These are phyloP conservation scores for Pythium coloratum DNA, from an alignment of 352 stramenopile species.

Conservation along the genomic window DNA sequence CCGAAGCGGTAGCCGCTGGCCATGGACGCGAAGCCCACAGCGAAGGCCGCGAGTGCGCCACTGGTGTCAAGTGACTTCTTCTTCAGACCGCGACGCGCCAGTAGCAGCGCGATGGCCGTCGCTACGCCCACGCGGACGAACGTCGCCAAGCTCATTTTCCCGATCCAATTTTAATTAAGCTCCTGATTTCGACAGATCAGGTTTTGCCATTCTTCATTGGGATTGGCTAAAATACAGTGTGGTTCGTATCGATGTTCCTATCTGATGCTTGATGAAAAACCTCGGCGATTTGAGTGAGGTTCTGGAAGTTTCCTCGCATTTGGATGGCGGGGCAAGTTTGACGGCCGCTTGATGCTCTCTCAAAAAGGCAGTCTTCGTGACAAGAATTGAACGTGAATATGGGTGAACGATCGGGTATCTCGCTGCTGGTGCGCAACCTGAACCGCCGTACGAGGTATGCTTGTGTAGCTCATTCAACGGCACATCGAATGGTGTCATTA, in stretches of 20 bases:
- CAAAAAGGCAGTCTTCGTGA: not conserved
- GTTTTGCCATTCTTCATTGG: not conserved
- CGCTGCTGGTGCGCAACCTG: slow-evolving; percentile 93
- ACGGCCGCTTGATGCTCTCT: not conserved
- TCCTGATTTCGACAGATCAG: not conserved
- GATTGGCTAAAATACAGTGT: not conserved
- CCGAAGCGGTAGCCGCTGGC: slow-evolving; percentile 66
- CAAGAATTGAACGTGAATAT: slow-evolving; percentile 13
- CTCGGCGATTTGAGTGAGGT: not conserved
- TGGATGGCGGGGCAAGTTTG: slow-evolving; percentile 3
- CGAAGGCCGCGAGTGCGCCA: slow-evolving; percentile 58
- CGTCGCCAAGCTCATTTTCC: not conserved
- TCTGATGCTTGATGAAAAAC: not conserved
- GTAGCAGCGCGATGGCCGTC: slow-evolving; percentile 35
- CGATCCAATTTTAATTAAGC: not conserved
- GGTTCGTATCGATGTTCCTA: not conserved
- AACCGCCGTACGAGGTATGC: slow-evolving; percentile 82
- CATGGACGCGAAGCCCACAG: slow-evolving; percentile 71
- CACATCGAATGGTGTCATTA: slow-evolving; percentile 3
- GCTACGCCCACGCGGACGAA: slow-evolving; percentile 42
- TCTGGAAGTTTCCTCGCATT: slow-evolving; percentile 2
- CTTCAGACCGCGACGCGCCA: slow-evolving; percentile 56
- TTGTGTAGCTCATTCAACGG: not conserved
- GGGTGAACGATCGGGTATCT: slow-evolving; percentile 73
- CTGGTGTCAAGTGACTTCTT: slow-evolving; percentile 67